These are phyloP conservation scores for Phoenix dactylifera DNA, from an alignment of 176 grass and related monocot genomes.

Conservation along the genomic window DNA sequence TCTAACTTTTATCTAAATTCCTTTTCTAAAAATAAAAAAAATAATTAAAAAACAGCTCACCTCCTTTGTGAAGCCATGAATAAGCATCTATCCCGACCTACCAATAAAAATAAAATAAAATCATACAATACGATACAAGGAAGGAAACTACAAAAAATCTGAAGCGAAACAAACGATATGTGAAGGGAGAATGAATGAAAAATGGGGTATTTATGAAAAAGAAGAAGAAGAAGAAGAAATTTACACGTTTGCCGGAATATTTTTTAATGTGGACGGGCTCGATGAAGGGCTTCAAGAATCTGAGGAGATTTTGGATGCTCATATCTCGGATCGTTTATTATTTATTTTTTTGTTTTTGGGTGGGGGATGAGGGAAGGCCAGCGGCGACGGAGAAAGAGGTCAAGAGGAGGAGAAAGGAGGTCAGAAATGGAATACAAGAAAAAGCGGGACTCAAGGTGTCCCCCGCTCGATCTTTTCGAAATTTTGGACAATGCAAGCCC, in stretches of 20 bases:
- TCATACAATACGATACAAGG: background rate
- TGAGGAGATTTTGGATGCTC: slow-evolving; percentile 79
- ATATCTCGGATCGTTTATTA: slow-evolving; percentile 13
- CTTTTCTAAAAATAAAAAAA: no score
- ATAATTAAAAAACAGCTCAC: no score
- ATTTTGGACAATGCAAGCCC: no score
- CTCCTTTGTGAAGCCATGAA: no score
- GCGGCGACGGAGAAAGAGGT: background rate
- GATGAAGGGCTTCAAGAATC: slow-evolving; percentile 78
- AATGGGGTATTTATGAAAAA: no score
- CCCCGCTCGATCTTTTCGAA: no score
- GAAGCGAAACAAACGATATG: no score
- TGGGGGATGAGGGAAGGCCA: background rate
- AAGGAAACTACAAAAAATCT: background rate
- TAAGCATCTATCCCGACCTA: no score
- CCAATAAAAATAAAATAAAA: no score
- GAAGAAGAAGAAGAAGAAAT: background rate
- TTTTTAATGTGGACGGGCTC: slow-evolving; percentile 75
- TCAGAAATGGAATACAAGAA: background rate
- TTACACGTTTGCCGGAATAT: slow-evolving; percentile 65
- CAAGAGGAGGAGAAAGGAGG: background rate
- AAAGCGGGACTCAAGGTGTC: no score
- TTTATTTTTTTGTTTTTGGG: background rate
- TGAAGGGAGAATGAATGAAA: no score
- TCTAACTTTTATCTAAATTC: no score